A percentile compares a stretch with the other conserved stretches of the same genome.
Evolutionary conservation across 495 filamentous ascomycete species (phyloP).

Genomic region (Hyphodiscus hymeniophilus): DNA sequence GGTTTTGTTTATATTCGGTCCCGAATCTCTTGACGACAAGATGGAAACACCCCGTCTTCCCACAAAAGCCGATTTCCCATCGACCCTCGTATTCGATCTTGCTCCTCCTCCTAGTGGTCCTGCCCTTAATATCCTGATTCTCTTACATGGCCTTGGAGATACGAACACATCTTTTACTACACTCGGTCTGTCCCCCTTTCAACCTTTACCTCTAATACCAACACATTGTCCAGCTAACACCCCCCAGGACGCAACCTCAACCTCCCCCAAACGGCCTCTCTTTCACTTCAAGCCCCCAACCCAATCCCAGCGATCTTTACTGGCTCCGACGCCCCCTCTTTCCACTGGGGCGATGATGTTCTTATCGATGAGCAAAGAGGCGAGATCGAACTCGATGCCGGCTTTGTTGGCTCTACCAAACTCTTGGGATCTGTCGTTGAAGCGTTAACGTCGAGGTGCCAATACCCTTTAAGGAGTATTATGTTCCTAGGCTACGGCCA

Average conservation of each 20-base stretch:
- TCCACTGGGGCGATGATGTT: conserved; percentile 92
- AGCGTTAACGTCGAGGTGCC: conserved; percentile 57
- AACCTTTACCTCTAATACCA: background rate
- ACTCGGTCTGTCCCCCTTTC: conserved; percentile 30
- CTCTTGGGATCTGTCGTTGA: conserved; percentile 44
- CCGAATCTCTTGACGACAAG: too few species aligned
- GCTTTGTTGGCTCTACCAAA: conserved; percentile 49
- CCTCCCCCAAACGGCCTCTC: conserved; percentile 70
- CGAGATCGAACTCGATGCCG: conserved; percentile 69
- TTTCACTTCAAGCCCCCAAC: conserved; percentile 67
- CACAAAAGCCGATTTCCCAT: conserved; percentile 13
- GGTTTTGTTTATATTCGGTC: too few species aligned
- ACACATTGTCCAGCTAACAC: conserved; percentile 20
- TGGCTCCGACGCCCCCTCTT: conserved; percentile 39
- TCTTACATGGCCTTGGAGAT: conserved; percentile 90
- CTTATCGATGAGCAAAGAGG: conserved; percentile 52
- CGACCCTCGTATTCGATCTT: conserved; percentile 13
- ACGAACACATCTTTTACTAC: conserved; percentile 55
- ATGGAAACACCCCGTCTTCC: conserved; percentile 4
- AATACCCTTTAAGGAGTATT: conserved; percentile 60
- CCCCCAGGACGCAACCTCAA: conserved; percentile 44
- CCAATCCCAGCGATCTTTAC: conserved; percentile 65
- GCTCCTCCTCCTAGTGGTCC: conserved; percentile 34
- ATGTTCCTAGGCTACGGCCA: conserved; percentile 82
- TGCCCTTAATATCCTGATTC: conserved; percentile 67